Percentiles rank a stretch among this genome's conserved stretches.
phyloP scores from a whole-genome alignment of 306 rosid genomes.

The Astragalus membranaceus region DNA sequence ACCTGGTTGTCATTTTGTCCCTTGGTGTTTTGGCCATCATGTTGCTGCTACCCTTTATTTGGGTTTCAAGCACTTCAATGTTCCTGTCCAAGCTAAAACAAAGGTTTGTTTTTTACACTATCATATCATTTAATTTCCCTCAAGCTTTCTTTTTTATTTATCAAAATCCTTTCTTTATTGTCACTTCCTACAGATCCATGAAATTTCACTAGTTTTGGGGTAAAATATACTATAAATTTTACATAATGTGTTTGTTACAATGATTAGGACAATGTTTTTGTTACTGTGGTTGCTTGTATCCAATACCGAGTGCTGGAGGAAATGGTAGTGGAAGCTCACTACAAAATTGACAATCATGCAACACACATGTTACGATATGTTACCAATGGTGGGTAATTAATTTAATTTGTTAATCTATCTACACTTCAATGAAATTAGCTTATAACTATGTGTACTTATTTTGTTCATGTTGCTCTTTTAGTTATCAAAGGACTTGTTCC shows the following conservation, averaged over 20 bases:
- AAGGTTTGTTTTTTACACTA: slow-evolving; percentile 37
- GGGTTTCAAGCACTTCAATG: slow-evolving; percentile 71
- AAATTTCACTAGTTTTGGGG: too few species aligned
- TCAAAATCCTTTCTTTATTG: too few species aligned
- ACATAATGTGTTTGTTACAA: too few species aligned
- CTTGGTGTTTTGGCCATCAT: slow-evolving; percentile 58
- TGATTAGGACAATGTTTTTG: slow-evolving; percentile 65
- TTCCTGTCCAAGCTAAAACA: slow-evolving; percentile 75
- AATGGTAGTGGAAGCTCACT: slow-evolving; percentile 72
- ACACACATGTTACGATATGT: slow-evolving; percentile 80
- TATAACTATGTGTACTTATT: background rate
- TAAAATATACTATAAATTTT: too few species aligned
- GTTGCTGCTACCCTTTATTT: slow-evolving; percentile 51
- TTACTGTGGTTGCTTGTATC: slow-evolving; percentile 76
- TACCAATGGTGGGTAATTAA: slow-evolving; percentile 54
- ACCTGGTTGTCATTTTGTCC: slow-evolving; percentile 82
- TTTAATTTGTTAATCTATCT: background rate
- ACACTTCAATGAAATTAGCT: too few species aligned
- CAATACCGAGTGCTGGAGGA: slow-evolving; percentile 71
- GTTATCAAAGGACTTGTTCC: slow-evolving; percentile 81
- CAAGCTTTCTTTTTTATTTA: too few species aligned
- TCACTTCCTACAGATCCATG: too few species aligned
- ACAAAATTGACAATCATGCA: slow-evolving; percentile 68
- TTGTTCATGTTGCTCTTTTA: background rate
- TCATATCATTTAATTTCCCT: too few species aligned